A percentile compares a stretch with the other conserved stretches of the same genome.
Conservation (phyloP, 1,139 yeast genomes). For the Yamadazyma songkhlaensis region DNA sequence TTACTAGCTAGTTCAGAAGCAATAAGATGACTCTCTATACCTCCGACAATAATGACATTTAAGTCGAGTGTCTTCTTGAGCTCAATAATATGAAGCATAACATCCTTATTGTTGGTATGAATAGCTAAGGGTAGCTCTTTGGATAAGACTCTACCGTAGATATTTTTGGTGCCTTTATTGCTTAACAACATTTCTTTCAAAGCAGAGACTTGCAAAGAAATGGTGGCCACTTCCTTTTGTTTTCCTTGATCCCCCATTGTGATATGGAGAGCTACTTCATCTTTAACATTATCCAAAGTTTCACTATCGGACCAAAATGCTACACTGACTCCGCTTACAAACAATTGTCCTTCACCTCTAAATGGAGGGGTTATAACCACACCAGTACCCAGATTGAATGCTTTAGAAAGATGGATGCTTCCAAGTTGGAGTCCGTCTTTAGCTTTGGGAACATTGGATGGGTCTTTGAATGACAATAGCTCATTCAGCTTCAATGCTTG, state of each 20-base stretch:
- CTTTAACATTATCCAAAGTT: constrained; percentile 2
- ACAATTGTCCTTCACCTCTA: constrained; percentile 6
- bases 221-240: constrained; percentile 6
- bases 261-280: constrained; percentile 6
- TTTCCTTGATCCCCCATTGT: constrained; percentile 6
- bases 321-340: constrained; percentile 7
- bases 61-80: constrained; percentile 2
- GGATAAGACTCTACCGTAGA: constrained; percentile 5
- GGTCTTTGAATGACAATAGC: constrained; percentile 1
- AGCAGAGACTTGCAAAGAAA: constrained; percentile 4
- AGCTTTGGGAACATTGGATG: constrained; percentile 1
- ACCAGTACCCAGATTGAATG: constrained; percentile 6
- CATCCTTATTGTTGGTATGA: constrained; percentile 6
- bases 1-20: constrained; percentile 2
- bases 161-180: background rate
- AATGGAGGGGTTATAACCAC: constrained; percentile 6
- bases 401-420: constrained; percentile 4
- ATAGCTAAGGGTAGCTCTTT: constrained; percentile 4
- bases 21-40: constrained; percentile 5
- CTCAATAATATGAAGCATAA: constrained; percentile 5
- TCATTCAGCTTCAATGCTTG: constrained; percentile 4
- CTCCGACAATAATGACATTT: constrained; percentile 4
- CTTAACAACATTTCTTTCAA: constrained; percentile 1
- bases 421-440: constrained; percentile 5
- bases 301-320: constrained; percentile 4